phyloP scores from a whole-genome alignment of 805 yeast species.

The Helenozyma rhizophorensis region DNA sequence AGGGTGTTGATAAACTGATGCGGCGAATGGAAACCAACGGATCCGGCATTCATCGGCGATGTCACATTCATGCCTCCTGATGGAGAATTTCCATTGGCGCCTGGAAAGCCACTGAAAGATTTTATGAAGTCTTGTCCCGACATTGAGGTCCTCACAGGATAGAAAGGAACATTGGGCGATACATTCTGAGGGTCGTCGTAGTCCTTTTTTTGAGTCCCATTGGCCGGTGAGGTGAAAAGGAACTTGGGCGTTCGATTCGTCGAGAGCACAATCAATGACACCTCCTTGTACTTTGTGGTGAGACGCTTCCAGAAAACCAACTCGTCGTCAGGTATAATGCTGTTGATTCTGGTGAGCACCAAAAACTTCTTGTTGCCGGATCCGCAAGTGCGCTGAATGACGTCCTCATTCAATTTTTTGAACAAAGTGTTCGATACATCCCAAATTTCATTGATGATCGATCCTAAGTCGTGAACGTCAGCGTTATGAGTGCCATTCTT shows the following conservation, averaged over 20 bases:
- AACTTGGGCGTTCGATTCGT: slow-evolving; percentile 57
- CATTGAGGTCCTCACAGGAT: not conserved
- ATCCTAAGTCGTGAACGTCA: slow-evolving; percentile 30
- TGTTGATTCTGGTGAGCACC: slow-evolving; percentile 65
- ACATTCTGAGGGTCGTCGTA: too few species aligned
- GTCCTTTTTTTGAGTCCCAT: too few species aligned
- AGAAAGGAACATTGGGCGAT: not conserved
- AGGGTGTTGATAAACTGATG: slow-evolving; percentile 32
- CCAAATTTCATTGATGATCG: slow-evolving; percentile 67
- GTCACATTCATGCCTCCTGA: slow-evolving; percentile 6
- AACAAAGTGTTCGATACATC: slow-evolving; percentile 46
- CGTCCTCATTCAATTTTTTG: slow-evolving; percentile 30
- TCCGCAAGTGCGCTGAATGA: slow-evolving; percentile 26
- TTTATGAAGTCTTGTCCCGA: slow-evolving; percentile 15
- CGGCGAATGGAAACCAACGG: slow-evolving; percentile 30
- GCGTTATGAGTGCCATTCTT: slow-evolving; percentile 7
- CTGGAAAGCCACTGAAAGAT: slow-evolving; percentile 9
- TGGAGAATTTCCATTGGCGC: slow-evolving; percentile 20
- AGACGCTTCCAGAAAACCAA: slow-evolving; percentile 73
- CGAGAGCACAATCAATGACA: slow-evolving; percentile 66
- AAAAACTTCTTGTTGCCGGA: slow-evolving; percentile 55
- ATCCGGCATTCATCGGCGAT: slow-evolving; percentile 22
- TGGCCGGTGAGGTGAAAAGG: slow-evolving; percentile 19
- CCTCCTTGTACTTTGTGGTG: slow-evolving; percentile 51
- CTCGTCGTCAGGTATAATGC: slow-evolving; percentile 78